Base-by-base conservation (phyloP, 352 stramenopile genomes). In the Thraustotheca clavata region DNA sequence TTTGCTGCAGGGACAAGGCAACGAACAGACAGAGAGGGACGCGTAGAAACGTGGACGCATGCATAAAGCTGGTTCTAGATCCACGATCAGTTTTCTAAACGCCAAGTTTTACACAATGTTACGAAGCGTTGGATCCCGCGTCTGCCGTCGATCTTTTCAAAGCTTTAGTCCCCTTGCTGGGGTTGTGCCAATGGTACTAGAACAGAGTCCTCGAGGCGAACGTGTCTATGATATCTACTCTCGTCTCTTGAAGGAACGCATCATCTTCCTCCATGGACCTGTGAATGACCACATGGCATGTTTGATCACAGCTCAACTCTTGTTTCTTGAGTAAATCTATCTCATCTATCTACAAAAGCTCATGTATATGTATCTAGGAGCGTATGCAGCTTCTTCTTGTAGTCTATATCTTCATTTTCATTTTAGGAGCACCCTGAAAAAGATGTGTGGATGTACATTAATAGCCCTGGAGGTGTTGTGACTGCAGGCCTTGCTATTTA, bases 401-500 rank as follows among this genome's bases (percentile, higher is more conserved):
- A 36, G 87, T n/a, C n/a, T n/a, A n/a, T n/a, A n/a, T n/a, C n/a
- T n/a, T n/a, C n/a, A n/a, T n/a, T n/a, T n/a, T n/a, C n/a, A n/a
- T n/a, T 94, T 62, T 80, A 86, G 22, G 96, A 99, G 77, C 88
- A 98, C 72, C 89, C 85, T 12, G 90, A 96, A 49, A 98, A 99
- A 80, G 95, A 97, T 63, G 96, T 99, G 69, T 98, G 97, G 76
- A 92, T 99, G 71, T 99, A 99, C 79, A 98, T 99, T 69, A 99
- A 99, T 79, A 98, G 88, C 69, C 96, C 96, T 27, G 96, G 96
- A 40, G 96, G 96, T 40, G 91, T 95, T 31, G 96, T 99, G 65
- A 98, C 96, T 68, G 95, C 96, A 32, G 96, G 96, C 3, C 77
- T 99, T 48, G 95, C 96, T 54, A 98, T 99, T 72, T 99, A 97